Percentiles rank a stretch among this genome's conserved stretches.
These are phyloP conservation scores for Candida verbasci DNA, from an alignment of 805 yeast genomes.

Conservation along the genomic window DNA sequence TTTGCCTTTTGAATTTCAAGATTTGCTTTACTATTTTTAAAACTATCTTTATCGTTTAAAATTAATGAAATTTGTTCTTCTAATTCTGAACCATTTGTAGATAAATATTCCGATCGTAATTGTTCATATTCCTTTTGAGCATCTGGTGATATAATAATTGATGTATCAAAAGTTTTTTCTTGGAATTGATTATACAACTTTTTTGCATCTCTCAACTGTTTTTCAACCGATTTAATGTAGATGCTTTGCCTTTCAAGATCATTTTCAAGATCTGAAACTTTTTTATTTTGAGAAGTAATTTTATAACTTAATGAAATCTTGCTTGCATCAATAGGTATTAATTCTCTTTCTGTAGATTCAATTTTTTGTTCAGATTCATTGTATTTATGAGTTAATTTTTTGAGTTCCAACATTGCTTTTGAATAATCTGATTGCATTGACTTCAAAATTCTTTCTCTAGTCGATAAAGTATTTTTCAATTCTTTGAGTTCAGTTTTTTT, in stretches of 20 bases:
- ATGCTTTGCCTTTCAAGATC: conserved; percentile 53
- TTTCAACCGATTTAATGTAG: conserved; percentile 36
- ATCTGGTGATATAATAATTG: conserved; percentile 36
- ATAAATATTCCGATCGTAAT: conserved; percentile 53
- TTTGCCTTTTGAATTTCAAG: conserved; percentile 27
- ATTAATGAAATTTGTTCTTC: conserved; percentile 46
- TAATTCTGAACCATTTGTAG: conserved; percentile 49
- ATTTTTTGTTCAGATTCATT: conserved; percentile 32
- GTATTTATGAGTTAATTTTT: conserved; percentile 36
- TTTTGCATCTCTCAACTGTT: conserved; percentile 45
- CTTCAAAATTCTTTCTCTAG: conserved; percentile 23
- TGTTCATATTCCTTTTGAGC: conserved; percentile 55
- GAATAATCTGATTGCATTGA: conserved; percentile 39
- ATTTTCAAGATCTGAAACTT: conserved; percentile 43
- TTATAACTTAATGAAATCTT: conserved; percentile 45
- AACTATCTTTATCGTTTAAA: conserved; percentile 41
- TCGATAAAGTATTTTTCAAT: conserved; percentile 22
- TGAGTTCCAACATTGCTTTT: conserved; percentile 39
- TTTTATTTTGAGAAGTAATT: conserved; percentile 40
- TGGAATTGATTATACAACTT: conserved; percentile 28
- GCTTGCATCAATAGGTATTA: conserved; percentile 63
- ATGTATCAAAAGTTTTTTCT: conserved; percentile 10
- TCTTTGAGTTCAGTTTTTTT: conserved; percentile 35
- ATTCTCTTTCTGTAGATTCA: conserved; percentile 42
- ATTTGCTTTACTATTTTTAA: conserved; percentile 22